phyloP scores from a whole-genome alignment of 352 stramenopile genomes.

The Phytophthora pseudosyringae region DNA sequence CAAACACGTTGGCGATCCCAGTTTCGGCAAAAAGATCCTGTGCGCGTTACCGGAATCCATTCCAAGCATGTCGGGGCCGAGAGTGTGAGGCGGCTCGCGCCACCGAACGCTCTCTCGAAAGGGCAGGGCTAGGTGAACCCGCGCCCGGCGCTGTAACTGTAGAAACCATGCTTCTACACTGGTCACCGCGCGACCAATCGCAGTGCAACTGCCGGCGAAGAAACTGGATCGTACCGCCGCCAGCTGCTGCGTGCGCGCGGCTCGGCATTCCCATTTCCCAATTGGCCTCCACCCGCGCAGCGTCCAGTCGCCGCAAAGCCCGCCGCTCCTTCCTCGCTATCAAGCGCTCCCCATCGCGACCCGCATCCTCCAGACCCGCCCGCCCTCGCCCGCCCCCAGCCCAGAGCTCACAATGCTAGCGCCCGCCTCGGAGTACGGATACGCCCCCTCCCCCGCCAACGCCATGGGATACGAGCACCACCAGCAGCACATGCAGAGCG shows the following conservation, averaged over 20 bases:
- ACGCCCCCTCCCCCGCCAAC: conserved; percentile 45
- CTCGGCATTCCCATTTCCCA: conserved; percentile 44
- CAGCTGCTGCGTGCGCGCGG: conserved; percentile 18
- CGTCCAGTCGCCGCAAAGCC: conserved; percentile 8
- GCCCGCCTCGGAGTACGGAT: conserved; percentile 53
- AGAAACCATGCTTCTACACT: conserved; percentile 21
- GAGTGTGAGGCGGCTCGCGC: neutral
- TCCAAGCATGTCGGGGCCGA: too few species aligned
- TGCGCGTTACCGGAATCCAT: too few species aligned
- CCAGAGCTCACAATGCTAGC: conserved; percentile 40
- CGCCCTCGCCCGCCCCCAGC: neutral
- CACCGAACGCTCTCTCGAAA: neutral
- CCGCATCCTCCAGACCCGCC: conserved; percentile 4
- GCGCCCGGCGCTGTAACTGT: conserved; percentile 18
- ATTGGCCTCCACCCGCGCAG: conserved; percentile 21
- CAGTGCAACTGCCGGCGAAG: conserved; percentile 9
- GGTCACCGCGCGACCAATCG: conserved; percentile 16
- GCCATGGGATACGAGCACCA: conserved; percentile 36
- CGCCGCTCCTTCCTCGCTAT: neutral
- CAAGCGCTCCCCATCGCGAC: conserved; percentile 12
- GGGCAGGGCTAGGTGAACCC: conserved; percentile 7
- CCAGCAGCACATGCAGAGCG: conserved; percentile 49
- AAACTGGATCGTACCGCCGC: conserved; percentile 17
- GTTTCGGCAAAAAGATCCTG: too few species aligned
- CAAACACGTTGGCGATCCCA: too few species aligned